These are phyloP conservation scores for Oryza punctata DNA, from an alignment of 176 grass and related monocot species.

Conservation along the genomic window DNA sequence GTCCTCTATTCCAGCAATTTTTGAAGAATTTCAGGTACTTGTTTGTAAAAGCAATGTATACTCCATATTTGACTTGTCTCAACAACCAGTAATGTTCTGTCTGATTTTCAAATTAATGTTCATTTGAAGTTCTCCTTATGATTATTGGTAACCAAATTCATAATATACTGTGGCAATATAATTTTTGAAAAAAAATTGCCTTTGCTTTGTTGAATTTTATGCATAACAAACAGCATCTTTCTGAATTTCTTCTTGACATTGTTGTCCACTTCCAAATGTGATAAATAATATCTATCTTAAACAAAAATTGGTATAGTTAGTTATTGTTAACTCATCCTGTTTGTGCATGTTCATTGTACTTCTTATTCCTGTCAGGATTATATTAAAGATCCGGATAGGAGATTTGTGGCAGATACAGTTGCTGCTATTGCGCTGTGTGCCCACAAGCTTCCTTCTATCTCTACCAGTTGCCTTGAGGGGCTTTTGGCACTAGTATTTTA, in stretches of 20 bases:
- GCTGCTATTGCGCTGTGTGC: conserved; percentile 86
- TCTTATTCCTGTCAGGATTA: conserved; percentile 76
- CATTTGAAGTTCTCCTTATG: conserved; percentile 11
- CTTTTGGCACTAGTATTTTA: conserved; percentile 80
- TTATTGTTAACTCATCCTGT: not conserved
- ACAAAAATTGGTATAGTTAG: conserved; percentile 12
- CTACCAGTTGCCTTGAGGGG: conserved; percentile 73
- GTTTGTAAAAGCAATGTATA: conserved; percentile 5
- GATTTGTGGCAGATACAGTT: conserved; percentile 92
- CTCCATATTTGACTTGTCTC: conserved; percentile 1
- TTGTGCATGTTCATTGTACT: conserved; percentile 36
- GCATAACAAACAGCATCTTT: not conserved
- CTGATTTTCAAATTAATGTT: not conserved
- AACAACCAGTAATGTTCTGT: conserved; percentile 18
- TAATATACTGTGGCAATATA: not conserved
- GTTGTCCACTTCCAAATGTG: not conserved
- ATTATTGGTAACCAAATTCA: conserved; percentile 1
- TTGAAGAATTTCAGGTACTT: conserved; percentile 93
- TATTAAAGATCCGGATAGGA: conserved; percentile 91
- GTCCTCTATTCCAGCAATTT: conserved; percentile 64
- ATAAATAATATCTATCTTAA: not conserved
- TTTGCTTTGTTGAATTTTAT: conserved; percentile 13
- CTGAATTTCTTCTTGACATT: conserved; percentile 11
- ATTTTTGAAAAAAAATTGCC: not conserved
- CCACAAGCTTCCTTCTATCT: conserved; percentile 58